Evolutionary conservation across 225 moss, liverwort and hornwort genomes (phyloP).

Genomic region (Ulota crispa): DNA sequence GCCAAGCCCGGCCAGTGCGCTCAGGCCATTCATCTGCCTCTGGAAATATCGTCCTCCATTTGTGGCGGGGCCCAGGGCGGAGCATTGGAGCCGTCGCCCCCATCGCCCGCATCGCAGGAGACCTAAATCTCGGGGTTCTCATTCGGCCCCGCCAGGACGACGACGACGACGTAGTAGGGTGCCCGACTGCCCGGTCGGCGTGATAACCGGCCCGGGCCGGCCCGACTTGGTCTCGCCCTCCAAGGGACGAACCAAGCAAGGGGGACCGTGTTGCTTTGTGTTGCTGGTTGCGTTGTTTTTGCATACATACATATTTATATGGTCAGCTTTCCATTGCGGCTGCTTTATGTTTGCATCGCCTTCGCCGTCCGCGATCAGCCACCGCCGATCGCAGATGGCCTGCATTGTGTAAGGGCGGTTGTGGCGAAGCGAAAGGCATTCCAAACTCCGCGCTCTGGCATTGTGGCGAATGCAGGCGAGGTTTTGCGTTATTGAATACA

Average conservation of each 20-base stretch:
- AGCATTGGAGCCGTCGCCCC: slow-evolving; percentile 20
- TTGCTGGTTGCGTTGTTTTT: not conserved
- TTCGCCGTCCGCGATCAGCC: slow-evolving; percentile 25
- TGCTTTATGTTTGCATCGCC: slow-evolving; percentile 5
- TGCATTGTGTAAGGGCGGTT: slow-evolving; percentile 28
- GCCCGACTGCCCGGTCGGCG: not conserved
- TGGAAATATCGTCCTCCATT: slow-evolving; percentile 15
- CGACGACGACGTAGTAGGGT: not conserved
- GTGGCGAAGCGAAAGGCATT: not conserved
- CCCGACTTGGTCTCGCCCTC: not conserved
- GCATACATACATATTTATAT: not conserved
- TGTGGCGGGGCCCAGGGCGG: not conserved
- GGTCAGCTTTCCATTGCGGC: slow-evolving; percentile 2
- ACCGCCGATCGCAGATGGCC: slow-evolving; percentile 27
- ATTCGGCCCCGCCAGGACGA: not conserved
- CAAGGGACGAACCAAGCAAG: not conserved
- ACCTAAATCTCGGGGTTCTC: slow-evolving; percentile 15
- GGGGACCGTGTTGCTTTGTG: slow-evolving; percentile 27
- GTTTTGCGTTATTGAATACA: not conserved
- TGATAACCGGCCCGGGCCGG: not conserved
- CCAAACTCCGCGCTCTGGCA: slow-evolving; percentile 3
- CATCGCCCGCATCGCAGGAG: not conserved
- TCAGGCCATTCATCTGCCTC: slow-evolving; percentile 3
- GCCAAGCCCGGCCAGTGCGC: not conserved
- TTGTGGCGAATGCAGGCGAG: slow-evolving; percentile 1